Evolutionary conservation across 2,329 filamentous ascomycete genomes (phyloP).

Genomic region (Pseudogymnoascus sp.): DNA sequence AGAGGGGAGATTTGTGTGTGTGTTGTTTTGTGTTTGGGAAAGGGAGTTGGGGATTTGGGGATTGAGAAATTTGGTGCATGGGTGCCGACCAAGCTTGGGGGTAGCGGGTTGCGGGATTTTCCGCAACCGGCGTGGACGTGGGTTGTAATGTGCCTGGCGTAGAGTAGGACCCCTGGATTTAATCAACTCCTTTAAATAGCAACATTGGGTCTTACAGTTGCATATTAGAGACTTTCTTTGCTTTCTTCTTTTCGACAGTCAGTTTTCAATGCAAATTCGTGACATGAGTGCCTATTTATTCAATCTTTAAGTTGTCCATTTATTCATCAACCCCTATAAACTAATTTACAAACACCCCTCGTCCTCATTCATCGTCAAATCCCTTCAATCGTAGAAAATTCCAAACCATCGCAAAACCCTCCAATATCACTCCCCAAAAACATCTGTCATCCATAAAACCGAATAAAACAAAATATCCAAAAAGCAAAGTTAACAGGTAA

Average conservation of each 20-base stretch:
- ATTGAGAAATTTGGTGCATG: conserved; percentile 8
- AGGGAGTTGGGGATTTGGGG: neutral
- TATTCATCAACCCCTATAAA: neutral
- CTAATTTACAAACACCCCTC: neutral
- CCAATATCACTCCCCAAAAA: neutral
- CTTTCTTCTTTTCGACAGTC: too few species aligned
- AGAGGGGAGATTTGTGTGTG: neutral
- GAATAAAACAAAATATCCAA: neutral
- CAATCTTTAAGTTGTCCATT: conserved; percentile 4
- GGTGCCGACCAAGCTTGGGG: neutral
- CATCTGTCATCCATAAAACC: neutral
- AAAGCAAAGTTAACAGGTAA: neutral
- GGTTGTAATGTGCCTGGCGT: neutral
- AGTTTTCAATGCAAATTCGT: too few species aligned
- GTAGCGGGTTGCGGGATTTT: neutral
- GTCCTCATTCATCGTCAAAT: conserved; percentile 1
- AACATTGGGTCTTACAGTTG: too few species aligned
- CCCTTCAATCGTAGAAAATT: neutral
- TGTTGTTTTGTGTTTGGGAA: neutral
- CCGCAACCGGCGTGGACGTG: neutral
- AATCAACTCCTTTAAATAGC: neutral
- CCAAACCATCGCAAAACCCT: neutral
- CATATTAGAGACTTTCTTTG: neutral
- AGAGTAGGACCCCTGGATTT: neutral
- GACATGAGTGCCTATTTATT: neutral